Percentiles rank a stretch among this genome's conserved stretches.
Conservation (phyloP, 352 stramenopile genomes). For the Pythium rhizo-oryzae region DNA sequence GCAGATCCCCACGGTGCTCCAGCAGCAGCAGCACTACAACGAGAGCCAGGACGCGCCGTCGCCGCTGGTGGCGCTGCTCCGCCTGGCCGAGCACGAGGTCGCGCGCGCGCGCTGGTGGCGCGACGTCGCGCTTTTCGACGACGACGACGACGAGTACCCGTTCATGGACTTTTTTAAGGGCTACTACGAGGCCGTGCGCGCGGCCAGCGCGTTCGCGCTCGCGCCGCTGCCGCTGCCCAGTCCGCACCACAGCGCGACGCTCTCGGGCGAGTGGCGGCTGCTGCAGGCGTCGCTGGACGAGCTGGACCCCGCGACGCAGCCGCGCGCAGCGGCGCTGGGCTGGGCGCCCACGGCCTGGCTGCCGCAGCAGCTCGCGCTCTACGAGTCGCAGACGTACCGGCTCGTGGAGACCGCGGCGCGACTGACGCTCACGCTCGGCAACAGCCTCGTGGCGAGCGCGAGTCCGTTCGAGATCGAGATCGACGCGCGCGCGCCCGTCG, state of each 20-base stretch:
- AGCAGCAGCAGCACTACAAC: not conserved
- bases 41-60: slow-evolving; percentile 2
- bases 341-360: slow-evolving; percentile 40
- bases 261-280: slow-evolving; percentile 23
- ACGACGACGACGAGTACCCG: slow-evolving; percentile 28
- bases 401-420: slow-evolving; percentile 62
- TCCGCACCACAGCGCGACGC: not conserved
- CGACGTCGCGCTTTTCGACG: slow-evolving; percentile 18
- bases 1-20: slow-evolving; percentile 4
- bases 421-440: slow-evolving; percentile 57
- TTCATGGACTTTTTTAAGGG: slow-evolving; percentile 21
- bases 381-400: slow-evolving; percentile 55
- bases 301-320: slow-evolving; percentile 22
- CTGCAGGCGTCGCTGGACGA: slow-evolving; percentile 16
- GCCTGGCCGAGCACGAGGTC: slow-evolving; percentile 18
- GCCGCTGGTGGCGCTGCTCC: slow-evolving; percentile 16
- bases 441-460: slow-evolving; percentile 60
- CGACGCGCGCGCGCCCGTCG: slow-evolving; percentile 44
- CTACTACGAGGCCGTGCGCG: slow-evolving; percentile 25
- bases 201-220: not conserved
- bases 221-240: not conserved
- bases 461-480: slow-evolving; percentile 56
- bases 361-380: slow-evolving; percentile 51
- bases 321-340: slow-evolving; percentile 22
- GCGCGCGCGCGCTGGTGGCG: slow-evolving; percentile 17